Conservation (phyloP, 768 basidiomycete species). For the Multifurca ochricompacta region DNA sequence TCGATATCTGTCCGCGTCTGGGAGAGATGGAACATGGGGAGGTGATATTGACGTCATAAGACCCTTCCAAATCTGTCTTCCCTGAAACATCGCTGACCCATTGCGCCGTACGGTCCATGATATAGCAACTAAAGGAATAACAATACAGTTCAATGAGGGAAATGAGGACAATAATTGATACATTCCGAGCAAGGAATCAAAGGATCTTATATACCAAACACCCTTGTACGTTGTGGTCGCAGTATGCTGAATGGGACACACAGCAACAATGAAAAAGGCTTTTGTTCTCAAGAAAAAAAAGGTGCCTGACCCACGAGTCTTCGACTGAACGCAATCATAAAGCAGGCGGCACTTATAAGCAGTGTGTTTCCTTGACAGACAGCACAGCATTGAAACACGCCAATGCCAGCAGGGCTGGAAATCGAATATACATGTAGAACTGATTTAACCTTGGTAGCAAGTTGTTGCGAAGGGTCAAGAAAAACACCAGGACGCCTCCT, state of each 20-base stretch:
- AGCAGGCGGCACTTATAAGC: not conserved
- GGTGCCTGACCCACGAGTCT: not conserved
- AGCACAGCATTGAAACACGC: not conserved
- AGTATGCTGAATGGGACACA: not conserved
- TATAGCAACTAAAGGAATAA: not conserved
- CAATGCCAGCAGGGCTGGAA: not conserved
- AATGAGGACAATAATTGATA: not conserved
- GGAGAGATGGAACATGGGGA: not conserved
- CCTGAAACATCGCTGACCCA: slow-evolving; percentile 4
- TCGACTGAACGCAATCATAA: not conserved
- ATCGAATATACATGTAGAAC: no score
- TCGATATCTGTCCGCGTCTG: not conserved
- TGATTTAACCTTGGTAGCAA: not conserved
- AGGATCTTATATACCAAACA: slow-evolving; percentile 8
- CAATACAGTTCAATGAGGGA: not conserved
- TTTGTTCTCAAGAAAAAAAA: slow-evolving; percentile 3
- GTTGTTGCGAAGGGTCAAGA: not conserved
- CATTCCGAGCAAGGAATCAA: not conserved
- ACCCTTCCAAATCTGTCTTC: not conserved
- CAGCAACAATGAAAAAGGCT: not conserved
- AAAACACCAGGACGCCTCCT: not conserved
- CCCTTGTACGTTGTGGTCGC: not conserved
- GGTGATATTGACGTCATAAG: not conserved
- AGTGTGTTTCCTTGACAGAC: not conserved
- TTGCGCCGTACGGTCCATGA: slow-evolving; percentile 5